Evolutionary conservation across 768 basidiomycete genomes (phyloP), one percentile per base, ranked within the genome.

Genomic region (Suillus subluteus): DNA sequence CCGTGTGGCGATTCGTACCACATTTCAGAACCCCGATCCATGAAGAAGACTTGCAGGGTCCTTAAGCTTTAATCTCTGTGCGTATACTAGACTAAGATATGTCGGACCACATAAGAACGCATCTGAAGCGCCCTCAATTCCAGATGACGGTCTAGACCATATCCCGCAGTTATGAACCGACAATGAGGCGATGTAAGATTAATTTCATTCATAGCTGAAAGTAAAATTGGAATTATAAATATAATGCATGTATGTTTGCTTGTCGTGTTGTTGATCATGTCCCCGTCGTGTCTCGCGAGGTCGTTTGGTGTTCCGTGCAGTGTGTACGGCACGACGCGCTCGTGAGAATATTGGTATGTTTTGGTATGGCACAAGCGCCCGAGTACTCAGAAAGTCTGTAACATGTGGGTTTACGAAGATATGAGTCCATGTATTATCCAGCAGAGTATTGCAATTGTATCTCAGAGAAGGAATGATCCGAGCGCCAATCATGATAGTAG

Each of bases 141-240:
- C 38, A 40, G 38, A 40, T 13, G 38, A 40, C 26, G 26, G 41
- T 37, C 56, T 23, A 37, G 58, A 15, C 15, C 7, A 54, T 16
- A 38, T 26, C 15, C 37, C n/a, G 15, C 58, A n/a, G n/a, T 4
- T 40, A 0, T 4, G 40, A 41, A 16, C 40, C 58, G 40, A 30
- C 40, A 41, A 59, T 11, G 58, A 61, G 58, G 58, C 3, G 5
- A 7, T 18, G 6, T 43, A 59, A 59, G 16, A 61, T 61, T 26
- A 61, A 61, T 41, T 61, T 61, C 40, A 61, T 61, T 41, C 16
- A 40, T 58, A 38, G 23, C 35, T 35, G 32, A 32, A n/a, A n/a
- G n/a, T 59, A 41, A 59, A 59, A 23, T 40, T 38, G 38, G 40
- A 61, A 30, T 59, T 30, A 30, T 18, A 59, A 26, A 41, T 59